Percentiles rank a stretch among this genome's conserved stretches.
Conservation (phyloP, 768 basidiomycete genomes). For the Suillus hirtellus region DNA sequence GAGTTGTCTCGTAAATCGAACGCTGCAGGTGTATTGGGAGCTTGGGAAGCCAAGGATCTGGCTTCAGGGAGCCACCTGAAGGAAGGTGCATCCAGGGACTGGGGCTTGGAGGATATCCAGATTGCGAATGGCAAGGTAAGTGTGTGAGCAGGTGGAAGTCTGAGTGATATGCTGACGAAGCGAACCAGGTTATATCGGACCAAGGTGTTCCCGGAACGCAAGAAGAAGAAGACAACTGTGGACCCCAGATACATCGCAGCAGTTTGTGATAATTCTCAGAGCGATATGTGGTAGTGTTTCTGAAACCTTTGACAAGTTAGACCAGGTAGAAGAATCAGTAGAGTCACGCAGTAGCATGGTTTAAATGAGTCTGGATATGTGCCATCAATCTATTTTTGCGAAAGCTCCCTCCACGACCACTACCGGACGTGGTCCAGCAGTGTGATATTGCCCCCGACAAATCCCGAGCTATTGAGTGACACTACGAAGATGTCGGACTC, state of each 20-base stretch:
- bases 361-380: not conserved
- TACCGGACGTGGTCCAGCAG: not conserved
- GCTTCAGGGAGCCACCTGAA: conserved; percentile 61
- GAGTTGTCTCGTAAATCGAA: conserved; percentile 44
- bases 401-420: not conserved
- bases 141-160: conserved; percentile 4
- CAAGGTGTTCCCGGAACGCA: conserved; percentile 70
- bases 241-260: conserved; percentile 42
- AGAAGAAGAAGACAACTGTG: conserved; percentile 57
- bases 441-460: conserved; percentile 17
- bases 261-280: conserved; percentile 17
- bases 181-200: conserved; percentile 64
- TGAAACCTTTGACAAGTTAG: conserved; percentile 2
- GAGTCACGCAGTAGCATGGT: conserved; percentile 1
- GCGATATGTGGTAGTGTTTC: not conserved
- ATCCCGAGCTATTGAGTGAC: conserved; percentile 30
- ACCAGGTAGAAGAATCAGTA: not conserved
- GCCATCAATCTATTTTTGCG: conserved; percentile 4
- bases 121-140: conserved; percentile 61
- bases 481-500: conserved; percentile 34
- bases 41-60: conserved; percentile 48
- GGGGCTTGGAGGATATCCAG: conserved; percentile 79
- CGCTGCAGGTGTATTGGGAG: conserved; percentile 33
- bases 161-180: conserved; percentile 8
- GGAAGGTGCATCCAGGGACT: conserved; percentile 63